These are phyloP conservation scores for Lipomyces sp. DNA, from an alignment of 805 yeast genomes.

Conservation along the genomic window DNA sequence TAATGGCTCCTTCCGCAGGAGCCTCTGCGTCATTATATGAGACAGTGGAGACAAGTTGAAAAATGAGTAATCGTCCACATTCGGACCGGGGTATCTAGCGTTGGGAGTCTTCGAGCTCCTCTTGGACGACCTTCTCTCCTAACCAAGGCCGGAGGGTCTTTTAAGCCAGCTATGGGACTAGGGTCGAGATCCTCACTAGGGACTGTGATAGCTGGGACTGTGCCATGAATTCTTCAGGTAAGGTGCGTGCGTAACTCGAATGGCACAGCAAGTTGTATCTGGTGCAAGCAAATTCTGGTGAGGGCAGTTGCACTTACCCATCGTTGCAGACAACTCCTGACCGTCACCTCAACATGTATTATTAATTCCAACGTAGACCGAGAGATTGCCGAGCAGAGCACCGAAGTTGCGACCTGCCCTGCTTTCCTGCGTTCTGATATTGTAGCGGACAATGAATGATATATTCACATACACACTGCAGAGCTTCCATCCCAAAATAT, in stretches of 20 bases:
- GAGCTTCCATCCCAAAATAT: no score
- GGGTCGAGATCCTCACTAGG: not conserved
- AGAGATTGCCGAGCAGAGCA: conserved; percentile 4
- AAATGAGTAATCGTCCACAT: no score
- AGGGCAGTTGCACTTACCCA: not conserved
- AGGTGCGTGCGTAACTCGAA: not conserved
- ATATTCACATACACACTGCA: no score
- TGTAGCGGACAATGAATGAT: not conserved
- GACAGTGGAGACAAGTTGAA: no score
- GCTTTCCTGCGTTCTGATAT: not conserved
- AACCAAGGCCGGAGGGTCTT: not conserved
- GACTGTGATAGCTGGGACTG: not conserved
- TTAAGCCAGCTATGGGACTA: not conserved
- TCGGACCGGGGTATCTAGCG: not conserved
- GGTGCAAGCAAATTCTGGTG: not conserved
- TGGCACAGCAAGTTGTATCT: not conserved
- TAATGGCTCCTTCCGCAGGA: no score
- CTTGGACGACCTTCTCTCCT: not conserved
- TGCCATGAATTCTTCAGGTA: not conserved
- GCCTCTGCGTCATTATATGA: no score
- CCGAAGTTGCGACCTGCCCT: not conserved
- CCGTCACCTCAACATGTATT: not conserved
- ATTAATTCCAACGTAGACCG: not conserved
- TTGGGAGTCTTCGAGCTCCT: not conserved
- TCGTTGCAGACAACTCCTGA: not conserved